Conservation (phyloP, 768 basidiomycete genomes). For the Mycena galopus region DNA sequence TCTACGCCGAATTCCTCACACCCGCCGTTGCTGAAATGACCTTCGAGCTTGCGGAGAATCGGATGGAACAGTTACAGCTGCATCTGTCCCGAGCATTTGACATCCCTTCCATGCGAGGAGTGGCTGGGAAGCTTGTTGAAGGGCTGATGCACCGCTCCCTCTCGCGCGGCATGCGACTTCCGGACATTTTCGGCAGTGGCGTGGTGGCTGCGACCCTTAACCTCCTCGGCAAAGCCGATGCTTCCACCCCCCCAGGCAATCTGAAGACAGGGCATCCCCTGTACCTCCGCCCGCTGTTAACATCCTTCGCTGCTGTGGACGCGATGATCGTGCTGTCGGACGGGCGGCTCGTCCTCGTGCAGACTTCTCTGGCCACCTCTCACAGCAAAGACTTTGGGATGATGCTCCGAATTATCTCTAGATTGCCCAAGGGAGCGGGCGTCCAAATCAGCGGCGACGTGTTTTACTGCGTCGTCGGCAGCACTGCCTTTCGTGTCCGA, state of each 20-base stretch:
- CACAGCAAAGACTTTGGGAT: constrained; percentile 13
- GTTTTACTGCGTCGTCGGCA: constrained; percentile 20
- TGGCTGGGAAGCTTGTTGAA: constrained; percentile 20
- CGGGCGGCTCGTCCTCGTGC: constrained; percentile 11
- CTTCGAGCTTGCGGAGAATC: background rate
- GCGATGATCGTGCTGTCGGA: constrained; percentile 1
- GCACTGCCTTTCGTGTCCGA: background rate
- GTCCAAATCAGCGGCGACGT: constrained; percentile 1
- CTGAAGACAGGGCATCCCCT: constrained; percentile 1
- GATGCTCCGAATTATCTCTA: constrained; percentile 9
- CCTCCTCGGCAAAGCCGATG: constrained; percentile 14
- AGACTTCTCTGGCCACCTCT: background rate
- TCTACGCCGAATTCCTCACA: constrained; percentile 6
- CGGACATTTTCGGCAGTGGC: constrained; percentile 2
- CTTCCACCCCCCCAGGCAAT: constrained; percentile 1
- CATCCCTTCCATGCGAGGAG: background rate
- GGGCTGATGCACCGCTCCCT: constrained; percentile 21
- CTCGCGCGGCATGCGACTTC: constrained; percentile 5
- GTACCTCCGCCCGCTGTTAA: constrained; percentile 16
- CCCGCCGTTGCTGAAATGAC: constrained; percentile 13
- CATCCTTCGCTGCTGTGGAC: constrained; percentile 15
- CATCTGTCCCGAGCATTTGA: background rate
- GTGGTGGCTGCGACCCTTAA: constrained; percentile 7
- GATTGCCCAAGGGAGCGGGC: constrained; percentile 1
- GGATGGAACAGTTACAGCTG: background rate